Percentiles rank a stretch among this genome's conserved stretches.
These are phyloP conservation scores for Turritis glabra DNA, from an alignment of 345 rosid species.

Conservation along the genomic window DNA sequence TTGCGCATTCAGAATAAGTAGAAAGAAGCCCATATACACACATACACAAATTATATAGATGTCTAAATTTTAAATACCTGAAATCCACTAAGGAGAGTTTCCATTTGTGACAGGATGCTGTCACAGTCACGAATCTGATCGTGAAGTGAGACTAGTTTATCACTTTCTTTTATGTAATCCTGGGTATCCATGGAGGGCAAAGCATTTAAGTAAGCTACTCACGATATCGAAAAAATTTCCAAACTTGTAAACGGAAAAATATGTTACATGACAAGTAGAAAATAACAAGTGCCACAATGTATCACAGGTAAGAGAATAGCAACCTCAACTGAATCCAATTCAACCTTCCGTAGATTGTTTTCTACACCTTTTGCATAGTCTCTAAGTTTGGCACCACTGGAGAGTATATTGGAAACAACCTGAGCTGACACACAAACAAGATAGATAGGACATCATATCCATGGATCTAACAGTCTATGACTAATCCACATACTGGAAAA, in stretches of 20 bases:
- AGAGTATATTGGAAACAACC: constrained; percentile 90
- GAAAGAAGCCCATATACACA: not conserved
- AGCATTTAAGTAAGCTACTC: constrained; percentile 1
- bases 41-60: not conserved
- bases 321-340: constrained; percentile 94
- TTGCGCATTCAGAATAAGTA: not conserved
- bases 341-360: constrained; percentile 87
- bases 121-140: constrained; percentile 97
- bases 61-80: constrained; percentile 55
- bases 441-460: constrained; percentile 6
- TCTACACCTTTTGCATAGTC: constrained; percentile 94
- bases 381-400: constrained; percentile 78
- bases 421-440: constrained; percentile 35
- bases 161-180: constrained; percentile 99
- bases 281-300: not conserved
- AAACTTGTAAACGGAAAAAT: not conserved
- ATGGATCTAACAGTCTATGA: not conserved
- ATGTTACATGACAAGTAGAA: not conserved
- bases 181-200: constrained; percentile 41
- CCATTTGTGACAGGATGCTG: constrained; percentile 92
- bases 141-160: constrained; percentile 91
- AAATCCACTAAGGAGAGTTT: constrained; percentile 92
- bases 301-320: constrained; percentile 9
- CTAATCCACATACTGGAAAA: not conserved
- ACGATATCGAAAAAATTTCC: not conserved